Base-by-base conservation (phyloP, 2,329 filamentous ascomycete genomes). In the Didymosphaeria variabile region DNA sequence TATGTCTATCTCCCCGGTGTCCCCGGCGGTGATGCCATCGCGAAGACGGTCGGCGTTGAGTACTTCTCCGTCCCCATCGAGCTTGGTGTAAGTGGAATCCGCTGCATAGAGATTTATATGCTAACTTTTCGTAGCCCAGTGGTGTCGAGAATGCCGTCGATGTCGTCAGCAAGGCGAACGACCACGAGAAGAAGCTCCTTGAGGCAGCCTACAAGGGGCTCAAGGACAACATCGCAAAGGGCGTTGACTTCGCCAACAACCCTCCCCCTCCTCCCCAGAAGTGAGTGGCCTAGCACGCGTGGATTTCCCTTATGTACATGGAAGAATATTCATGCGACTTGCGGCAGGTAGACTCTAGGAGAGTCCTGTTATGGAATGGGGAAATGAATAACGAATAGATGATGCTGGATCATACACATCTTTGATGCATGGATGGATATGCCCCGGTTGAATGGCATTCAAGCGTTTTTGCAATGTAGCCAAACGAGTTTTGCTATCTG, bases 1-100 rank as follows among this genome's bases (percentile, higher is more conserved):
- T 99, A 91, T 81, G 90, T 99, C 83, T 97, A 97, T 85, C 91
- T 98, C 38, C 90, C 92, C 53, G 94, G 94, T 80, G 87, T 99
- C 53, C 83, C 91, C 57, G 95, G 94, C 64, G 95, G 95, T 76
- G 91, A 94, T 57, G 92, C 88, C 69, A 90, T 99, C 72, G 87
- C 86, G 65, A 93, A 97, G 86, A 88, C 90, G 76, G 93, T 90
- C 64, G 94, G 93, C 70, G 79, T 81, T 65, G 94, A 99, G 59
- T 99, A 92, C 86, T 99, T 99, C 88, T 97, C 95, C 61, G 93
- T 96, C 58, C 94, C 94, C 63, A 88, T 98, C 70, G 92, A 97
- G 84, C 93, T 99, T 71, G 95, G 95, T 77, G 93, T 96, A 91
- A 84, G 92, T 86, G 57, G 55, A 56, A 21, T 26, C n/a, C 23